Base-by-base conservation (phyloP, 106 monocot species). In the Narthecium ossifragum region DNA sequence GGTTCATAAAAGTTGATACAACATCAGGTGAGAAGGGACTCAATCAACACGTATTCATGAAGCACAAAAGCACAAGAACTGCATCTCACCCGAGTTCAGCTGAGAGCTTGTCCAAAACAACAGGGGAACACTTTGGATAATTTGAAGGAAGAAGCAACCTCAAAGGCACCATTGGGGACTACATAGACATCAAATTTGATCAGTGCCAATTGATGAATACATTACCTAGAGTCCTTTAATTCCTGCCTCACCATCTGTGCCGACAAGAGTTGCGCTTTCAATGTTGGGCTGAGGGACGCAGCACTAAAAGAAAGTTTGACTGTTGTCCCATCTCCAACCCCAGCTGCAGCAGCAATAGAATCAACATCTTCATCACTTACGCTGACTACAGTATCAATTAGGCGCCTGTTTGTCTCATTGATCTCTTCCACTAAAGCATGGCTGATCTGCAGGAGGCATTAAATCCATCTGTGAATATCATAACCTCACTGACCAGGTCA, bases 71-170 rank as follows among this genome's bases (percentile, higher is more conserved):
- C n/a, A n/a, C n/a, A n/a, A n/a, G n/a, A n/a, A n/a, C n/a, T n/a
- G n/a, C n/a, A n/a, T n/a, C 70, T 46, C 14, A 90, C 76, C 72
- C 71, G 28, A 31, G 38, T 33, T 85, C 85, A 69, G 66, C 57
- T 11, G 77, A 70, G 31, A 85, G 63, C 36, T 82, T 79, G 71
- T 82, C 90, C 46, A 91, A 49, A 48, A 90, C 67, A 17, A 77
- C 46, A n/a, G 90, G 90, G 14, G 90, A 91, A 48, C 57, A 68
- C 34, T 57, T 75, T n/a, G 90, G 90, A 50, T 91, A 91, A 57
- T 65, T 68, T 24, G 76, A 51, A 31, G 90, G 82, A 48, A 91
- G 65, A 39, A 85, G 67, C 66, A 91, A 57, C 49, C 82, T 75
- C 68, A 91, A 49, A 21, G 90, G 85, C 25, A 62, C 61, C 7